Evolutionary conservation across 2,329 filamentous ascomycete genomes (phyloP).

Genomic region (Apiospora malaysiana): DNA sequence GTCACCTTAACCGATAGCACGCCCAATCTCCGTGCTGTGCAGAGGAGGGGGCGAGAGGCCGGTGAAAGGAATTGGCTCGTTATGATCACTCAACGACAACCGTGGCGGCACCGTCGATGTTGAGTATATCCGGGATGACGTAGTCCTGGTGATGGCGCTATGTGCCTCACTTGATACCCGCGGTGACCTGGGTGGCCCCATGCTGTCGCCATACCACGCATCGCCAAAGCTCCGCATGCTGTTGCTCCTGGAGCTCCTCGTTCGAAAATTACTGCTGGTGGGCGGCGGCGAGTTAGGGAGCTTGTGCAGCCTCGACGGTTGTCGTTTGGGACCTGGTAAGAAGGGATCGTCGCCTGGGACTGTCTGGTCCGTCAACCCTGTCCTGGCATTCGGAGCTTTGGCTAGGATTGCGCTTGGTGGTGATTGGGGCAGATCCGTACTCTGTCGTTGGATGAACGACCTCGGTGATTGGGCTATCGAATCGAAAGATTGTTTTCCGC

Average conservation of each 20-base stretch:
- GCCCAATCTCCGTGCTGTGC: slow-evolving; percentile 54
- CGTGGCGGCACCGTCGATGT: slow-evolving; percentile 50
- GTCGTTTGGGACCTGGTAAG: slow-evolving; percentile 57
- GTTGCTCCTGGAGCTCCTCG: slow-evolving; percentile 54
- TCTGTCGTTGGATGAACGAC: slow-evolving; percentile 44
- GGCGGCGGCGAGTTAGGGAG: slow-evolving; percentile 40
- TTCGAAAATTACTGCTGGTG: slow-evolving; percentile 42
- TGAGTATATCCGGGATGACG: slow-evolving; percentile 50
- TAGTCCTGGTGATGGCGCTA: slow-evolving; percentile 28
- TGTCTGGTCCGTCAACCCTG: slow-evolving; percentile 66
- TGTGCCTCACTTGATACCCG: slow-evolving; percentile 42
- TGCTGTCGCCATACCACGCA: slow-evolving; percentile 45
- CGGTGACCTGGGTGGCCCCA: slow-evolving; percentile 38
- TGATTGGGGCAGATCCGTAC: slow-evolving; percentile 49
- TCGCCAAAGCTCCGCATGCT: slow-evolving; percentile 50
- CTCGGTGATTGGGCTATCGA: slow-evolving; percentile 38
- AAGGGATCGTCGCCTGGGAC: slow-evolving; percentile 67
- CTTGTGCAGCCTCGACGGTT: slow-evolving; percentile 61
- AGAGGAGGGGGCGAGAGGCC: slow-evolving; percentile 57
- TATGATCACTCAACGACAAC: slow-evolving; percentile 50
- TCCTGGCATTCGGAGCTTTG: slow-evolving; percentile 65
- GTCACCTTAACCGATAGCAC: slow-evolving; percentile 56
- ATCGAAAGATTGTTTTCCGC: slow-evolving; percentile 39
- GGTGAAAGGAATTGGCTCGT: slow-evolving; percentile 44
- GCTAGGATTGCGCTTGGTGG: slow-evolving; percentile 60